These are phyloP conservation scores for Penicillium taxi DNA, from an alignment of 495 filamentous ascomycete species.

Conservation along the genomic window DNA sequence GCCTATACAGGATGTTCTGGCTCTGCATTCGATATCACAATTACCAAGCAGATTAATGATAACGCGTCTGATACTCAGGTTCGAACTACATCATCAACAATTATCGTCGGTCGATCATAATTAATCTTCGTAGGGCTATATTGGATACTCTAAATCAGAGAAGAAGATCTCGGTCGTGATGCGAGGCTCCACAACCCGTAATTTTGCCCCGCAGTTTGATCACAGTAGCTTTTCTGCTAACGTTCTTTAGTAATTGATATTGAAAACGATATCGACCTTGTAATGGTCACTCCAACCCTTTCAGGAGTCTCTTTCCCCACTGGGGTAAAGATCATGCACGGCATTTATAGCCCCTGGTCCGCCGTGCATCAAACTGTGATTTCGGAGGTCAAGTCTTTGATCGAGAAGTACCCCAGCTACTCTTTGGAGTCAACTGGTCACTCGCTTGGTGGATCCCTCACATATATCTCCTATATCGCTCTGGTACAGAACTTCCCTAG, in stretches of 20 bases:
- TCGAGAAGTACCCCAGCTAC: constrained; percentile 23
- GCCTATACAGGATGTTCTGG: constrained; percentile 24
- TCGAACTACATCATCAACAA: neutral
- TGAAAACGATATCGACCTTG: constrained; percentile 29
- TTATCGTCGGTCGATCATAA: neutral
- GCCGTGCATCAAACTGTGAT: constrained; percentile 26
- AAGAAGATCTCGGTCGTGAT: constrained; percentile 27
- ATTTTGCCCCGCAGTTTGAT: neutral
- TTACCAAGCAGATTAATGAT: constrained; percentile 25
- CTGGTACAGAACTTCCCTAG: constrained; percentile 26
- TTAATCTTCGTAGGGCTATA: constrained; percentile 15
- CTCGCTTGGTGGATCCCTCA: constrained; percentile 28
- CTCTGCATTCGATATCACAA: constrained; percentile 26
- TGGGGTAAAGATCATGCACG: constrained; percentile 24
- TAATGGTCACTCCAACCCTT: constrained; percentile 21
- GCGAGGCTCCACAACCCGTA: constrained; percentile 26
- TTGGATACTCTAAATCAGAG: constrained; percentile 22
- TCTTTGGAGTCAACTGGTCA: constrained; percentile 27
- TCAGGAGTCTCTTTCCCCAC: constrained; percentile 27
- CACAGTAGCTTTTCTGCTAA: neutral
- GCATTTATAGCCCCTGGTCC: constrained; percentile 23
- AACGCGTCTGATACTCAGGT: constrained; percentile 22
- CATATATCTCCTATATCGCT: constrained; percentile 29
- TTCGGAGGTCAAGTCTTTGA: constrained; percentile 20
- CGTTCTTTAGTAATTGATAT: constrained; percentile 17